Evolutionary conservation across 768 basidiomycete species (phyloP).

Genomic region (Gymnopilus dilepis): DNA sequence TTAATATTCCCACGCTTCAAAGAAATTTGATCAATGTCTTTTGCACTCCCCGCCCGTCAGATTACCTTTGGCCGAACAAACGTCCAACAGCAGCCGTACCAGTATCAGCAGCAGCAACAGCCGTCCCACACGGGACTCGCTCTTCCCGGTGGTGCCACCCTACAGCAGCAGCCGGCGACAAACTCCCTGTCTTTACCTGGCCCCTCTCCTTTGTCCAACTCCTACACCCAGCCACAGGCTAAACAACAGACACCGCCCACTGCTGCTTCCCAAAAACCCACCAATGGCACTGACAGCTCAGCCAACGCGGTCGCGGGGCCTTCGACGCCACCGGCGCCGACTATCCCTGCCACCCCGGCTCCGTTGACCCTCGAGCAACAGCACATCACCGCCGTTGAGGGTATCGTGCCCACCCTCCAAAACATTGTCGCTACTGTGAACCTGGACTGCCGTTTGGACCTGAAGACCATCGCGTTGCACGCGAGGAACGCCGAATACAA

Average conservation of each 20-base stretch:
- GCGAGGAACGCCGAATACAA: constrained; percentile 99
- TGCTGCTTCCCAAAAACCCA: constrained; percentile 23
- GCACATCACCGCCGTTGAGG: constrained; percentile 96
- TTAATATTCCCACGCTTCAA: constrained; percentile 48
- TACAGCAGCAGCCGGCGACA: constrained; percentile 38
- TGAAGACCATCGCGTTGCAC: constrained; percentile 98
- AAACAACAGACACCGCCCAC: constrained; percentile 33
- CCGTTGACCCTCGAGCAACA: constrained; percentile 89
- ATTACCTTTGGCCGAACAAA: constrained; percentile 77
- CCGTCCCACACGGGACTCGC: constrained; percentile 54
- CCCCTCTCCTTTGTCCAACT: constrained; percentile 62
- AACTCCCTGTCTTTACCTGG: constrained; percentile 51
- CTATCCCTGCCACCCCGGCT: constrained; percentile 69
- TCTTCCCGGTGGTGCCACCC: constrained; percentile 62
- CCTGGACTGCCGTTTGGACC: constrained; percentile 92
- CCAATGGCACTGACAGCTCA: constrained; percentile 32
- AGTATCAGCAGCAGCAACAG: constrained; percentile 44
- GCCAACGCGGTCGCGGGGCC: constrained; percentile 59
- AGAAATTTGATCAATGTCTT: constrained; percentile 51
- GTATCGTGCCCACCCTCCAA: constrained; percentile 98
- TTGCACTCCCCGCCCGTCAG: constrained; percentile 78
- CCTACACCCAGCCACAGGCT: constrained; percentile 48
- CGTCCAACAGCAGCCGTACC: constrained; percentile 51
- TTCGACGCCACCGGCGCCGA: constrained; percentile 55
- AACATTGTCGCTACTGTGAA: constrained; percentile 99